Conservation (phyloP, 2,329 filamentous ascomycete genomes). For the Trichoderma harzianum region DNA sequence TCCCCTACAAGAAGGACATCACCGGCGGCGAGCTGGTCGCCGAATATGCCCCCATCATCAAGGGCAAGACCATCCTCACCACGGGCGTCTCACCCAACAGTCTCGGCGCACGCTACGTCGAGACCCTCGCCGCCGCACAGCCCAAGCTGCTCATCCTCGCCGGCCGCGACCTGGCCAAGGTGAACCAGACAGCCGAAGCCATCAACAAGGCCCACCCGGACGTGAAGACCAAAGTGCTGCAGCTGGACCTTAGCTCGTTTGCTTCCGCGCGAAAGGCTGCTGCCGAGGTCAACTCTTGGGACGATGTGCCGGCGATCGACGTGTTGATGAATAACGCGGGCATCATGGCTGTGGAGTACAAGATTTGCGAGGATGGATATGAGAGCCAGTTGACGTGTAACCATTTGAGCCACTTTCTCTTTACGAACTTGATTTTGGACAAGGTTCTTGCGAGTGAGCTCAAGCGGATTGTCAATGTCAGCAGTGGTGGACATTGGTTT, state of each 20-base stretch:
- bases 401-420: constrained; percentile 45
- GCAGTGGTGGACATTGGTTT: constrained; percentile 31
- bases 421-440: constrained; percentile 43
- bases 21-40: constrained; percentile 26
- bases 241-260: constrained; percentile 38
- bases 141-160: constrained; percentile 44
- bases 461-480: constrained; percentile 41
- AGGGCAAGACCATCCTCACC: constrained; percentile 38
- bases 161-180: constrained; percentile 41
- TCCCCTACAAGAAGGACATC: background rate
- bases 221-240: constrained; percentile 31
- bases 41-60: constrained; percentile 32
- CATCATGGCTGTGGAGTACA: constrained; percentile 37
- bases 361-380: constrained; percentile 36
- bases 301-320: constrained; percentile 28
- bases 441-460: constrained; percentile 37
- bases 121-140: constrained; percentile 37
- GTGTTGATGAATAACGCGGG: constrained; percentile 46
- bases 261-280: constrained; percentile 37
- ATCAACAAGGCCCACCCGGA: constrained; percentile 32
- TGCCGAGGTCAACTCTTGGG: constrained; percentile 29
- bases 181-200: constrained; percentile 36
- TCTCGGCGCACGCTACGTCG: constrained; percentile 38
- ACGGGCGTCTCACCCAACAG: constrained; percentile 42
- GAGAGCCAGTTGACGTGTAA: constrained; percentile 45